Evolutionary conservation across 2,329 filamentous ascomycete species (phyloP), one percentile per base, ranked within the genome.

Genomic region (Aquanectria penicillioides): DNA sequence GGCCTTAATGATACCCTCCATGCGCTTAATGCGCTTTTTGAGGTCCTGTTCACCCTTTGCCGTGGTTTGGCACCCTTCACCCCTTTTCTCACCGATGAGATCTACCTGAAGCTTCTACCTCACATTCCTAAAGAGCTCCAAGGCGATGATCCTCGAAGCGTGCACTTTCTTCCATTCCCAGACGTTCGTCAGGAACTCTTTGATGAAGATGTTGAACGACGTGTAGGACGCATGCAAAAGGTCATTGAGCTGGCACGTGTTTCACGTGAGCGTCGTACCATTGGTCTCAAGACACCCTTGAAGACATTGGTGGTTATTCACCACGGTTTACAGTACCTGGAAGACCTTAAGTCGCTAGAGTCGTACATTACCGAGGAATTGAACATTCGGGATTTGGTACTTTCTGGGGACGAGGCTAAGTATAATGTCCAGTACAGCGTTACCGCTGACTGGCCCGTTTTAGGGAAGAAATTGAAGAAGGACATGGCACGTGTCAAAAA

Each of bases 401-500:
- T 97, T 50, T 93, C 92, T 3, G 89, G 86, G 7, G 93, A 98
- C 64, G 95, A 98, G 78, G 89, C 87, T 53, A 92, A 90, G 74
- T 97, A 97, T 80, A 92, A 93, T 52, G 93, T 99, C 40, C 89
- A 95, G 73, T 97, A 97, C 79, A 93, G 91, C 61, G 92, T 94
- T 13, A 87, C 86, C 33, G 94, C 93, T 7, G 95, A 99, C 76
- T 97, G 95, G 90, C 93, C 95, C 12, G 90, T 92, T 2, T 84
- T 99, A 13, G 95, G 95, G 65, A 97, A 97, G 86, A 98, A 98
- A 81, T 85, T 98, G 68, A 97, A 97, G 84, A 97, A 97, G 78
- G 94, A 97, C 71, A 92, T 93, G 65, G 87, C 89, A 65, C 92
- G 90, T 73, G 93, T 98, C 67, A 96, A 96, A 82, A 96, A 94